Evolutionary conservation across 441 rosid species (phyloP).

Genomic region (Bocquillonia castaneifolia): DNA sequence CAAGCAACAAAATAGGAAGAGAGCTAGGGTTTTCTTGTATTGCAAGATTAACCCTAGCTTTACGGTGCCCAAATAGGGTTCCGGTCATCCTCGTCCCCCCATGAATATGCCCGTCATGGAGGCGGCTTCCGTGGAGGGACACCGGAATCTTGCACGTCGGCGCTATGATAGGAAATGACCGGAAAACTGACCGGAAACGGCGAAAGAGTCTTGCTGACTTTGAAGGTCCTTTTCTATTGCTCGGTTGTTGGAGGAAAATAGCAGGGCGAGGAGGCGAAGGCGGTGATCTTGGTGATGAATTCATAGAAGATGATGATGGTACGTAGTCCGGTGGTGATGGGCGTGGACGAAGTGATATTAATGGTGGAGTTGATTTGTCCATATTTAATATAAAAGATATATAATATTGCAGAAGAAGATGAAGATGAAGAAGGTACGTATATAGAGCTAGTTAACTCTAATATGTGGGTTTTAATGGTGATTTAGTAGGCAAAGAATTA

Average conservation of each 20-base stretch:
- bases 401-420: no score
- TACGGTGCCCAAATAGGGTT: constrained; percentile 65
- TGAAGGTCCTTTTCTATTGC: constrained; percentile 29
- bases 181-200: constrained; percentile 52
- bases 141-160: constrained; percentile 63
- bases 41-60: constrained; percentile 56
- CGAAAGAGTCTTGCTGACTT: constrained; percentile 45
- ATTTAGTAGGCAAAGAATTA: background rate
- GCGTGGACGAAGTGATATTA: background rate
- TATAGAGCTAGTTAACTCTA: no score
- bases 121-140: constrained; percentile 33
- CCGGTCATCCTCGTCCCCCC: constrained; percentile 79
- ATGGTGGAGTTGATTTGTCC: constrained; percentile 13
- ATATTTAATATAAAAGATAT: no score
- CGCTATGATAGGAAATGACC: constrained; percentile 66
- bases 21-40: constrained; percentile 69
- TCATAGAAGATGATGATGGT: background rate
- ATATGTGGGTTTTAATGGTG: background rate
- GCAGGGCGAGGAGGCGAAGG: constrained; percentile 16
- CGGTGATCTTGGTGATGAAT: background rate
- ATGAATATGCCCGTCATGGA: constrained; percentile 50
- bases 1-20: constrained; percentile 54
- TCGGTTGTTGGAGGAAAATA: constrained; percentile 35
- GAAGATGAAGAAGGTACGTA: no score
- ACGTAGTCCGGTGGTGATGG: background rate